These are phyloP conservation scores for Mesembryanthemum crystallinum DNA, from an alignment of 148 eudicot genomes.

Conservation along the genomic window DNA sequence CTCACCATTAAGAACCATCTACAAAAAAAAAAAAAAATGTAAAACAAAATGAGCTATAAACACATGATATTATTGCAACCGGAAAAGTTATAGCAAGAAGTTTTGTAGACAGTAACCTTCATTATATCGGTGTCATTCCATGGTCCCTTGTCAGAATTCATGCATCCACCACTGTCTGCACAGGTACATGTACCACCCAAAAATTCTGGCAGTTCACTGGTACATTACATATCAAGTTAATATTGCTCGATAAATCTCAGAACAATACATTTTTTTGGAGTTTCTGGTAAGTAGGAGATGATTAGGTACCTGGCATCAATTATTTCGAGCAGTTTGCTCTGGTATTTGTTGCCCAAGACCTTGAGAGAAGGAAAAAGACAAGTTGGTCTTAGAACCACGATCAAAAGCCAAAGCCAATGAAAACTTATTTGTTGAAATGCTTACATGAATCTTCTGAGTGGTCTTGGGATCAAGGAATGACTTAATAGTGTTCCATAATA, in stretches of 20 bases:
- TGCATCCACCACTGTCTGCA: slow-evolving; percentile 75
- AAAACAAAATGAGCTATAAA: not conserved
- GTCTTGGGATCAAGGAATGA: slow-evolving; percentile 91
- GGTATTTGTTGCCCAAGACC: slow-evolving; percentile 90
- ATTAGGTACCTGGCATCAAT: slow-evolving; percentile 73
- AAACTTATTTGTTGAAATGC: slow-evolving; percentile 14
- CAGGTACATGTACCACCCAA: slow-evolving; percentile 86
- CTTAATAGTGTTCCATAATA: slow-evolving; percentile 86
- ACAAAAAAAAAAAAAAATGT: slow-evolving; percentile 1
- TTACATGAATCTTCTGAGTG: slow-evolving; percentile 83
- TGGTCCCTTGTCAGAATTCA: slow-evolving; percentile 89
- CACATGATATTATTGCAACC: not conserved
- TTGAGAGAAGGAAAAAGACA: slow-evolving; percentile 25
- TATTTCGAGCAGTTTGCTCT: slow-evolving; percentile 83
- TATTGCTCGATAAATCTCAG: not conserved
- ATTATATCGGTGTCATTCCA: slow-evolving; percentile 83
- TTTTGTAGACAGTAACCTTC: slow-evolving; percentile 44
- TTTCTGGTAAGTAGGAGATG: not conserved
- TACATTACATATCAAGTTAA: slow-evolving; percentile 8
- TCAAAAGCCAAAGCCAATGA: not conserved
- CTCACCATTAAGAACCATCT: slow-evolving; percentile 91
- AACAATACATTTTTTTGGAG: not conserved
- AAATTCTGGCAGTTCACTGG: slow-evolving; percentile 88
- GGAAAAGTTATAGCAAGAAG: not conserved
- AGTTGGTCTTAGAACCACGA: not conserved